These are phyloP conservation scores for Xerocomellus chrysenteron DNA, from an alignment of 768 basidiomycete genomes.

Conservation along the genomic window DNA sequence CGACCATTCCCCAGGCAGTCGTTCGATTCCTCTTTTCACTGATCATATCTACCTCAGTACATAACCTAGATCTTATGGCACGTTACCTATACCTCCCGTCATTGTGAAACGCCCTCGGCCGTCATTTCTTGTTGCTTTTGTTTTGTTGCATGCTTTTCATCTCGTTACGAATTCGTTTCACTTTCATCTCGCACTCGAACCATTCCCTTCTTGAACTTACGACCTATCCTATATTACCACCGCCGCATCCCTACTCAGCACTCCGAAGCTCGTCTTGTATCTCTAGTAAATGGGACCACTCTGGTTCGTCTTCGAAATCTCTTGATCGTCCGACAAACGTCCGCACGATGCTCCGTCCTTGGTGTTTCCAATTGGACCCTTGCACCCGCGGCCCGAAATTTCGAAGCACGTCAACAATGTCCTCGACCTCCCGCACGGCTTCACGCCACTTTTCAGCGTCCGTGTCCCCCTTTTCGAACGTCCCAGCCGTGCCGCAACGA, in stretches of 20 bases:
- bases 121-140: not conserved
- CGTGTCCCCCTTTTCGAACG: constrained; percentile 65
- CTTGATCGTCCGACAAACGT: constrained; percentile 85
- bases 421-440: constrained; percentile 76
- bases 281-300: constrained; percentile 69
- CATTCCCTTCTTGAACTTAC: not conserved
- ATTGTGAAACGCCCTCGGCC: constrained; percentile 19
- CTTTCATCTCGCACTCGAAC: not conserved
- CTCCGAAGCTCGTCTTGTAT: constrained; percentile 40
- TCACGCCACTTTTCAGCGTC: constrained; percentile 70
- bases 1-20: constrained; percentile 5
- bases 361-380: constrained; percentile 74
- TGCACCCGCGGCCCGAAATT: constrained; percentile 76
- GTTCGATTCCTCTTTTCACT: not conserved
- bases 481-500: constrained; percentile 60
- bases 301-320: constrained; percentile 87
- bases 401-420: constrained; percentile 77
- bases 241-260: constrained; percentile 12
- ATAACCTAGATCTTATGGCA: constrained; percentile 3
- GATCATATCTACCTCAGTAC: not conserved
- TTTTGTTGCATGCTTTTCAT: constrained; percentile 8
- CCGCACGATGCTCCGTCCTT: constrained; percentile 83
- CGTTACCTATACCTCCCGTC: constrained; percentile 6
- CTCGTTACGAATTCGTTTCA: constrained; percentile 2
- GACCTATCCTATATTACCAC: constrained; percentile 20